Percentiles rank a stretch among this genome's conserved stretches.
Evolutionary conservation across 2,329 filamentous ascomycete genomes (phyloP).

Genomic region (Arachnopeziza araneosa): DNA sequence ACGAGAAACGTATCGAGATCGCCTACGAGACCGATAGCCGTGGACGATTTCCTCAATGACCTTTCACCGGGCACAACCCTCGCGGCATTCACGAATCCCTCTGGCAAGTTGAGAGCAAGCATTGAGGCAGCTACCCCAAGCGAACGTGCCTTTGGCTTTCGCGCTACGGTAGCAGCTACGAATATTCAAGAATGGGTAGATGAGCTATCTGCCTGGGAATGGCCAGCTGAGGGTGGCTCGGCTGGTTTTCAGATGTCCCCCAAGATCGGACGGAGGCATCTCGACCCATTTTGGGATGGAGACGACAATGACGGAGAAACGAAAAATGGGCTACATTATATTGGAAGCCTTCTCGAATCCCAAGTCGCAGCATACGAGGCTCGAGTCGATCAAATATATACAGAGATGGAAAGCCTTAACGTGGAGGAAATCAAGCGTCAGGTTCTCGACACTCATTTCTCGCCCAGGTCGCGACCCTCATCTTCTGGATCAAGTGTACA

Average conservation of each 20-base stretch:
- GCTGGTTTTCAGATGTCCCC: constrained; percentile 49
- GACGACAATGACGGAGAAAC: constrained; percentile 11
- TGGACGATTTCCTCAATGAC: constrained; percentile 55
- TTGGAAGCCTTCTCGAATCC: constrained; percentile 60
- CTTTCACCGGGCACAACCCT: constrained; percentile 56
- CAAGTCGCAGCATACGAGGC: constrained; percentile 64
- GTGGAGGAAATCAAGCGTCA: constrained; percentile 87
- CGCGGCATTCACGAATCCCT: constrained; percentile 51
- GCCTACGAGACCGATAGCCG: constrained; percentile 21
- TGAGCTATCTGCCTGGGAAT: constrained; percentile 60
- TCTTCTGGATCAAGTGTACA: constrained; percentile 41
- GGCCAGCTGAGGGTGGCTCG: constrained; percentile 45
- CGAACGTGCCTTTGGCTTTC: constrained; percentile 67
- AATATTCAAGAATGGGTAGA: constrained; percentile 68
- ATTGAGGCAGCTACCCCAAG: constrained; percentile 56
- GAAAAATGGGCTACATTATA: constrained; percentile 17
- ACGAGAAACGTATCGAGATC: constrained; percentile 18
- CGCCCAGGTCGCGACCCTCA: constrained; percentile 50
- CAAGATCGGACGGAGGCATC: constrained; percentile 37
- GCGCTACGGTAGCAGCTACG: constrained; percentile 64
- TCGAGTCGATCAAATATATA: constrained; percentile 68
- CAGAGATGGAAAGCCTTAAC: constrained; percentile 63
- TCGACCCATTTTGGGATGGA: constrained; percentile 11
- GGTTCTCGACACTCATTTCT: constrained; percentile 74
- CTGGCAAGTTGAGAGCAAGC: constrained; percentile 49